Base-by-base conservation (phyloP, 2,329 filamentous ascomycete genomes). In the Fusarium musae region DNA sequence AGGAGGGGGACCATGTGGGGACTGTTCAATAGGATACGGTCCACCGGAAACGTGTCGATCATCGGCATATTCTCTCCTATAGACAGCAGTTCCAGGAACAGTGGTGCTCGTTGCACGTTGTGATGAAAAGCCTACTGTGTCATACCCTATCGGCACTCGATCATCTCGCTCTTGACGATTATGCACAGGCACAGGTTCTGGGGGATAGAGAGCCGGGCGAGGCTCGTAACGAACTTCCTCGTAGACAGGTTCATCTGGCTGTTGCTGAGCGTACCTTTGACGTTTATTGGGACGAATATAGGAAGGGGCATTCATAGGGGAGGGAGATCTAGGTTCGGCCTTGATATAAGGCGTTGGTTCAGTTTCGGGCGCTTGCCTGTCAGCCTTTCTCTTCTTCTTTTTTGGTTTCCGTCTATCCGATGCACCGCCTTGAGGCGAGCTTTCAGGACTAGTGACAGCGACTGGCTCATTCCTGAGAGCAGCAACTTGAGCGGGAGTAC, bases 311-410 rank as follows among this genome's bases (percentile, higher is more conserved):
- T 83, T 83, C 57, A 91, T 80, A 13, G 89, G 90, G 11, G 90
- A 92, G 3, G 88, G 87, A 4, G 91, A 92, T 53, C 84, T 85
- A n/a, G 90, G 90, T 78, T 93, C 91, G 30, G 86, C 82, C 77
- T 92, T 93, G 75, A 92, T 91, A 71, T 86, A 85, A 15, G 89
- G 88, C 39, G 85, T 86, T 42, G 80, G 81, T 58, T 86, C 84
- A 46, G 82, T 78, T 69, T 87, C 87, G 56, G 80, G 82, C 78
- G 81, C 84, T 83, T 84, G 84, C 75, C 81, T 83, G 67, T 88
- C 88, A 46, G 84, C 84, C 82, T 87, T 86, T 73, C 84, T 88
- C 78, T 88, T 90, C 75, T 86, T 87, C 66, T 83, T 87, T 73
- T 85, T 87, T 30, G 78, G 78, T 66, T 83, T 87, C 75, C 84